Percentiles rank a stretch among this genome's conserved stretches.
phyloP scores from a whole-genome alignment of 2,329 filamentous ascomycete species.

The Salinomyces thailandicus region DNA sequence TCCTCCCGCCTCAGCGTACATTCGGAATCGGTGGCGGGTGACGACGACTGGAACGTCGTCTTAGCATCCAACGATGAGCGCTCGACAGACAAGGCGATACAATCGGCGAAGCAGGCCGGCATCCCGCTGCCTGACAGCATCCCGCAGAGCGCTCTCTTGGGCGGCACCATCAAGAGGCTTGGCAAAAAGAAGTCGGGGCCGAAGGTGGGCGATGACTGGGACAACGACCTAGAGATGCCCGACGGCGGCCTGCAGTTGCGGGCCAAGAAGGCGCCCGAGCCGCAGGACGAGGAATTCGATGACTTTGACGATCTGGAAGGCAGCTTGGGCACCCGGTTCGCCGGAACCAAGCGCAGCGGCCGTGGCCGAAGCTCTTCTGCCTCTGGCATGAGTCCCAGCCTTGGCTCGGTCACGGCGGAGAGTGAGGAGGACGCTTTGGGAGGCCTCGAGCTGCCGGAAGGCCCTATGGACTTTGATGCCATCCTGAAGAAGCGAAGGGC shows the following conservation, averaged over 20 bases:
- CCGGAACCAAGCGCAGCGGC: slow-evolving; percentile 71
- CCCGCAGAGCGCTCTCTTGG: slow-evolving; percentile 77
- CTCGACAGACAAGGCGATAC: slow-evolving; percentile 75
- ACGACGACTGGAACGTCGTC: slow-evolving; percentile 82
- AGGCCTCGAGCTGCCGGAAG: slow-evolving; percentile 74
- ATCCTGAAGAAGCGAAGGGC: slow-evolving; percentile 62
- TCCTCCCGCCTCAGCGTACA: slow-evolving; percentile 76
- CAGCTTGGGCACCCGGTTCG: slow-evolving; percentile 81
- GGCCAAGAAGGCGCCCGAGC: slow-evolving; percentile 24
- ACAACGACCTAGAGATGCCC: slow-evolving; percentile 40
- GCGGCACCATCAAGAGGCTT: slow-evolving; percentile 84
- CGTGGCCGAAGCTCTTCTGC: slow-evolving; percentile 75
- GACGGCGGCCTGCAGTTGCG: slow-evolving; percentile 33
- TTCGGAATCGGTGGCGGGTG: slow-evolving; percentile 57
- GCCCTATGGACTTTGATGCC: slow-evolving; percentile 72
- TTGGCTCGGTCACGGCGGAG: slow-evolving; percentile 86
- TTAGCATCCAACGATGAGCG: slow-evolving; percentile 71
- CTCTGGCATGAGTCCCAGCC: slow-evolving; percentile 82
- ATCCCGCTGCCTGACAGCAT: slow-evolving; percentile 84
- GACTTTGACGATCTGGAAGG: slow-evolving; percentile 92
- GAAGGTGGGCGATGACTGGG: slow-evolving; percentile 42
- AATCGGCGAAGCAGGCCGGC: slow-evolving; percentile 75
- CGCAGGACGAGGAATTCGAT: slow-evolving; percentile 40
- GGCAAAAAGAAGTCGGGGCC: slow-evolving; percentile 43
- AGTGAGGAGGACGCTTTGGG: slow-evolving; percentile 90